These are phyloP conservation scores for Stagonosporopsis chrysanthemi DNA, from an alignment of 2,329 filamentous ascomycete genomes.

Conservation along the genomic window DNA sequence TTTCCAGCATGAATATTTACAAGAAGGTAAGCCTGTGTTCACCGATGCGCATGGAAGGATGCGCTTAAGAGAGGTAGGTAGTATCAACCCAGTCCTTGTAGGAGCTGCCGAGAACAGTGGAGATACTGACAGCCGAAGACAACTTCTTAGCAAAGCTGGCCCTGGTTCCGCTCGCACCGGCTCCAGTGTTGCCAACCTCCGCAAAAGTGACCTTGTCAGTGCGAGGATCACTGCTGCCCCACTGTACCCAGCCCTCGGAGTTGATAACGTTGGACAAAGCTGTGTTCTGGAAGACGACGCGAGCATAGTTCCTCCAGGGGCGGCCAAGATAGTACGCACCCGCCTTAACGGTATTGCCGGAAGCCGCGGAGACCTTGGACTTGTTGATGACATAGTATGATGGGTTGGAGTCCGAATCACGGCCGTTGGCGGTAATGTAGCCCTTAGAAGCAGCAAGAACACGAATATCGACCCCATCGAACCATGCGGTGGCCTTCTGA, in stretches of 20 bases:
- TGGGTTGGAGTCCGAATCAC: constrained; percentile 40
- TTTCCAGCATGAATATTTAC: constrained; percentile 17
- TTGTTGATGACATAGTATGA: constrained; percentile 66
- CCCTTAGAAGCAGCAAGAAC: constrained; percentile 53
- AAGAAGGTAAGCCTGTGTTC: neutral
- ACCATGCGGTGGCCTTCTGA: constrained; percentile 61
- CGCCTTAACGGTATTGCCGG: constrained; percentile 46
- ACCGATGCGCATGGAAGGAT: neutral
- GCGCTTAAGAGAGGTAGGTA: constrained; percentile 35
- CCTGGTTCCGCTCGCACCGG: constrained; percentile 62
- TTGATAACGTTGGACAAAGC: constrained; percentile 65
- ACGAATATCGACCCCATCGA: constrained; percentile 58
- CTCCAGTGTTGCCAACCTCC: constrained; percentile 67
- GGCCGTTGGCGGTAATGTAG: constrained; percentile 51
- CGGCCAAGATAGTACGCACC: constrained; percentile 61
- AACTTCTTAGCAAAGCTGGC: constrained; percentile 58
- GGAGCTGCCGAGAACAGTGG: constrained; percentile 54
- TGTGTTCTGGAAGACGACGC: constrained; percentile 62
- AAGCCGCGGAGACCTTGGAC: constrained; percentile 55
- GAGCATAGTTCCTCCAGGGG: constrained; percentile 60
- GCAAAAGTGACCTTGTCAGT: constrained; percentile 63
- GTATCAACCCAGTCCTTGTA: constrained; percentile 44
- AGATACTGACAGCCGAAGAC: constrained; percentile 52
- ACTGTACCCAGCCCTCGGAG: constrained; percentile 64
- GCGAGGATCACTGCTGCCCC: constrained; percentile 59